A percentile compares a stretch with the other conserved stretches of the same genome.
phyloP scores from a whole-genome alignment of 169 alveolate genomes.

The Perkinsus chesapeaki region DNA sequence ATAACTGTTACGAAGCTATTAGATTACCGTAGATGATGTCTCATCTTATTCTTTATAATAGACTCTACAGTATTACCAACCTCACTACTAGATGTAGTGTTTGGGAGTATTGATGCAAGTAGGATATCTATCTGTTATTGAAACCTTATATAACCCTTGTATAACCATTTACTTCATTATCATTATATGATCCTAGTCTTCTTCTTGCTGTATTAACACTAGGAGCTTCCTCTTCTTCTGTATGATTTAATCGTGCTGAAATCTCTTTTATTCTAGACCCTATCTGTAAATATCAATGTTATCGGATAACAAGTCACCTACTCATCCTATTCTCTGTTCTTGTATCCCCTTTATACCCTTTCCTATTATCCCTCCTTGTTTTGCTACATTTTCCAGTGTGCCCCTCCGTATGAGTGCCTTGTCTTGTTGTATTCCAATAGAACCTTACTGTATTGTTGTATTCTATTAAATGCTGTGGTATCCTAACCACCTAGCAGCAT shows the following conservation, averaged over 20 bases:
- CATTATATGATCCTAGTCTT: background rate
- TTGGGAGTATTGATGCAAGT: background rate
- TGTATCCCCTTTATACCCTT: background rate
- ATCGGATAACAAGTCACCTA: background rate
- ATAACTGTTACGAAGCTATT: too few species aligned
- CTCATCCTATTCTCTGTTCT: background rate
- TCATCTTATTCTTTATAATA: background rate
- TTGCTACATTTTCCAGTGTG: background rate
- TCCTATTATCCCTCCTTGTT: background rate
- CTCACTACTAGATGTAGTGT: too few species aligned
- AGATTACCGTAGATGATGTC: background rate
- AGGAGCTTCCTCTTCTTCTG: background rate
- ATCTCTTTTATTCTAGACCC: background rate
- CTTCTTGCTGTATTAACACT: background rate
- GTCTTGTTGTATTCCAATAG: background rate
- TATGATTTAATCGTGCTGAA: background rate
- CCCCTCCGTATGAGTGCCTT: background rate
- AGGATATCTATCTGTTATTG: background rate
- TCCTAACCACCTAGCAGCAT: background rate
- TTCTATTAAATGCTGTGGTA: background rate
- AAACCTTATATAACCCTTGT: background rate
- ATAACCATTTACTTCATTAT: background rate
- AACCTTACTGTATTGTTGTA: background rate
- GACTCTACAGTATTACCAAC: background rate
- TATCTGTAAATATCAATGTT: background rate